phyloP scores from a whole-genome alignment of 2,329 filamentous ascomycete genomes.

The Hirsutella thompsonii region DNA sequence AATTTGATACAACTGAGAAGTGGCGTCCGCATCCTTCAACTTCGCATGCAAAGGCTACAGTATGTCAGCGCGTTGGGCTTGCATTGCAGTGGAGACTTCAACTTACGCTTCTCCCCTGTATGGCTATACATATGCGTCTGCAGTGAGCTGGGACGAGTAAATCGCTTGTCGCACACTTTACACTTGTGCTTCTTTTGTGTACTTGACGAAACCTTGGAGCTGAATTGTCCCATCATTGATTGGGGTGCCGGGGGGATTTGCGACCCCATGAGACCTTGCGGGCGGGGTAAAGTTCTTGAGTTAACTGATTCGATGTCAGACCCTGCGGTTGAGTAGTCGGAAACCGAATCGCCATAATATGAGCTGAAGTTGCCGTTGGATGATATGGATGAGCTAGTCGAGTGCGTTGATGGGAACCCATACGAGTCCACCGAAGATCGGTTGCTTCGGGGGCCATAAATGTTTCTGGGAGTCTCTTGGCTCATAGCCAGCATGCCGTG shows the following conservation, averaged over 20 bases:
- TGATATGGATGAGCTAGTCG: constrained; percentile 81
- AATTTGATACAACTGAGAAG: constrained; percentile 94
- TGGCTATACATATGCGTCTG: constrained; percentile 99
- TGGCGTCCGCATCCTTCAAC: constrained; percentile 90
- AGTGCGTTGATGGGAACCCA: constrained; percentile 77
- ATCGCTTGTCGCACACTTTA: constrained; percentile 96
- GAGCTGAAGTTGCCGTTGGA: constrained; percentile 66
- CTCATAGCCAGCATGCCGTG: constrained; percentile 93
- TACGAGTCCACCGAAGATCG: constrained; percentile 76
- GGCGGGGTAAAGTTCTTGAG: constrained; percentile 73
- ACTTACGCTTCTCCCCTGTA: constrained; percentile 94
- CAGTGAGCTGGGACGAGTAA: constrained; percentile 84
- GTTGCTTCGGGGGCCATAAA: constrained; percentile 60
- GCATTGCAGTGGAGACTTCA: too few species aligned
- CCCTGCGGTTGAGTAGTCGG: constrained; percentile 82
- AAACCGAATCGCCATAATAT: constrained; percentile 80
- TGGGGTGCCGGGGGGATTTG: constrained; percentile 71
- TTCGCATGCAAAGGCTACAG: constrained; percentile 77
- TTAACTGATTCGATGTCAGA: constrained; percentile 74
- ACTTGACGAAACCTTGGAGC: constrained; percentile 88
- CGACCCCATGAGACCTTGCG: constrained; percentile 48
- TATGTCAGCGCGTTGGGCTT: not conserved
- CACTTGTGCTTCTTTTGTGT: constrained; percentile 99
- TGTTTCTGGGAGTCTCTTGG: constrained; percentile 84
- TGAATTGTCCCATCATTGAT: constrained; percentile 98